Evolutionary conservation across 306 rosid genomes (phyloP), one percentile per base, ranked within the genome.

Genomic region (Fragaria ananassa): DNA sequence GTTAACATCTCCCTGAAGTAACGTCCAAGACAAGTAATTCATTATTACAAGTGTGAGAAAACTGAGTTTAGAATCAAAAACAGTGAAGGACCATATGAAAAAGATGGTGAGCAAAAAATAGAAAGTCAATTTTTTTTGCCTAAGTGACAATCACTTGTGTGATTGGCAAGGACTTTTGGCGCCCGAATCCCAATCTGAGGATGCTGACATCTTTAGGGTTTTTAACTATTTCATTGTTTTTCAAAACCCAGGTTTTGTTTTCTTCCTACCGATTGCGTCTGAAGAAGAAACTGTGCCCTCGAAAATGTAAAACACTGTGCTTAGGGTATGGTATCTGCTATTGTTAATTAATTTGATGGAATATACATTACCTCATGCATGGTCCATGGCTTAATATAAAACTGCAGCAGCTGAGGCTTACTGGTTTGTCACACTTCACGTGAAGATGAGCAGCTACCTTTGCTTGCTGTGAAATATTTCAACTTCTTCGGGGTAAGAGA

Each of bases 341-440:
- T 85, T 86, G 82, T 88, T 80, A 81, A 84, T 49, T 73, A 47
- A n/a, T 19, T 68, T 50, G 17, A 50, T 11, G 42, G 67, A 76
- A 44, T 76, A 73, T 31, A 51, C 76, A 76, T 81, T 86, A 81
- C 89, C 80, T 86, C 91, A 86, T 34, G 31, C 78, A 25, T 61
- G 70, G 78, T 62, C 82, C 82, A 83, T 86, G 51, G 13, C 3
- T 4, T 9, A 25, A 65, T 74, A 78, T 69, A 84, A 78, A 86
- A 82, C 50, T 76, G 83, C 70, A 78, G 72, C 79, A 77, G 46
- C 76, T 62, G 87, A 84, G 37, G 77, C 72, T 68, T 56, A 49
- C 72, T 80, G 82, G 79, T 78, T 85, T 78, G 80, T 83, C 83
- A 72, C 68, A 75, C 82, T 78, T 88, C 89, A 88, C 91, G 91